Evolutionary conservation across 768 basidiomycete genomes (phyloP), one percentile per base, ranked within the genome.

Genomic region (Mycena galopus): DNA sequence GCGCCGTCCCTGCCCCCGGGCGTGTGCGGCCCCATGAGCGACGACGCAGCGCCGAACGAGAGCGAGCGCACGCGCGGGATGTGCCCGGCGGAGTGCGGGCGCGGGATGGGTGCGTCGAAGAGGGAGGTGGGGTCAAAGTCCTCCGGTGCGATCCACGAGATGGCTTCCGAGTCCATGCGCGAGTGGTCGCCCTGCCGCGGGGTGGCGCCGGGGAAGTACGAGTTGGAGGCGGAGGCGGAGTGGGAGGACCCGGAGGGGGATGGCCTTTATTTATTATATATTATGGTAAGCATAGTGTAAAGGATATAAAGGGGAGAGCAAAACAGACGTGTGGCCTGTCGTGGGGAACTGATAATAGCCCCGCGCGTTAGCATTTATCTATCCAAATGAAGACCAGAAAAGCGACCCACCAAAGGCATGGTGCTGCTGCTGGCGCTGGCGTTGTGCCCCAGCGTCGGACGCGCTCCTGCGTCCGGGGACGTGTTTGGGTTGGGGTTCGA

Each of bases 91-190:
- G 72, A 56, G 1, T 57, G 63, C 11, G 72, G 58, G 21, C 67
- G 67, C 19, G 72, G 63, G 27, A 65, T 57, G n/a, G 72, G 66
- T 8, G 63, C 66, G 29, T 66, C 65, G 39, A 62, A 57, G 33
- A 62, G 10, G 23, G 62, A 21, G 23, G 8, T 30, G 21, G 67
- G 37, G 60, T 74, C 69, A 16, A 55, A 69, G 39, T 74, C 73
- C 55, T 74, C 69, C 3, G 73, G 73, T 16, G 47, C 55, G 16
- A 74, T 59, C 73, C 73, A 74, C 57, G 61, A 65, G 35, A 74
- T 16, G 1, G 55, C 50, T 42, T 58, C 39, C 4, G 65, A 65
- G 42, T 33, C 21, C 65, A 6, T 3, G 23, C 65, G 60, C 21
- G 57, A 14, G 65, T 68, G 72, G 23, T 9, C 29, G 6, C 8